Evolutionary conservation across 2,329 filamentous ascomycete genomes (phyloP).

Genomic region (Colletotrichum sansevieriae): DNA sequence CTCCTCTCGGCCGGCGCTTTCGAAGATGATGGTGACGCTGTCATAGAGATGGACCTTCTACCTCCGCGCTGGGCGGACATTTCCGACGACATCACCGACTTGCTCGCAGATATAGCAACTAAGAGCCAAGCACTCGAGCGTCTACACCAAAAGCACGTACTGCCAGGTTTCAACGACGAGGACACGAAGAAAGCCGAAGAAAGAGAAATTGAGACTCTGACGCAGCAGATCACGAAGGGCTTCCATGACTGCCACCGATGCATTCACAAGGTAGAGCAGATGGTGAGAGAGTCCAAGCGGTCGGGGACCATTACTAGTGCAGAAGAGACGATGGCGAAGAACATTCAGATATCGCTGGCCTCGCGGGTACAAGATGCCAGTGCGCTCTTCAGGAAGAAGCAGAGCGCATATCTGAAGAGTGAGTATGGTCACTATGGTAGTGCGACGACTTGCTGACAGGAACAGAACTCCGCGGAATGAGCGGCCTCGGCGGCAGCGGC

Average conservation of each 20-base stretch:
- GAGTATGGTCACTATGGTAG: slow-evolving; percentile 45
- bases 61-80: slow-evolving; percentile 96
- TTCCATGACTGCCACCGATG: slow-evolving; percentile 93
- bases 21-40: slow-evolving; percentile 88
- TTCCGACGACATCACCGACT: slow-evolving; percentile 91
- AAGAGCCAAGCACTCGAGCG: slow-evolving; percentile 90
- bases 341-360: slow-evolving; percentile 93
- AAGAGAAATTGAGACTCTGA: slow-evolving; percentile 88
- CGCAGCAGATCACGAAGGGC: slow-evolving; percentile 86
- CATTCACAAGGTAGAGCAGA: slow-evolving; percentile 87
- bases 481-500: slow-evolving; percentile 67
- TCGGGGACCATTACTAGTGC: slow-evolving; percentile 80
- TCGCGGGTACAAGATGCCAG: slow-evolving; percentile 91
- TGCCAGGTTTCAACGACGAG: slow-evolving; percentile 97
- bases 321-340: slow-evolving; percentile 95
- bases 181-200: slow-evolving; percentile 90
- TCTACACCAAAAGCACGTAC: slow-evolving; percentile 95
- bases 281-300: slow-evolving; percentile 85
- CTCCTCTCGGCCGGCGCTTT: slow-evolving; percentile 86
- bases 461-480: slow-evolving; percentile 81
- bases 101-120: slow-evolving; percentile 82
- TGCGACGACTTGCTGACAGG: slow-evolving; percentile 43
- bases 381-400: slow-evolving; percentile 94
- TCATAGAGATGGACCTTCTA: slow-evolving; percentile 98
- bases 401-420: slow-evolving; percentile 97